phyloP scores from a whole-genome alignment of 371 early-diverging fungal genomes.

The Mucor saturninus region DNA sequence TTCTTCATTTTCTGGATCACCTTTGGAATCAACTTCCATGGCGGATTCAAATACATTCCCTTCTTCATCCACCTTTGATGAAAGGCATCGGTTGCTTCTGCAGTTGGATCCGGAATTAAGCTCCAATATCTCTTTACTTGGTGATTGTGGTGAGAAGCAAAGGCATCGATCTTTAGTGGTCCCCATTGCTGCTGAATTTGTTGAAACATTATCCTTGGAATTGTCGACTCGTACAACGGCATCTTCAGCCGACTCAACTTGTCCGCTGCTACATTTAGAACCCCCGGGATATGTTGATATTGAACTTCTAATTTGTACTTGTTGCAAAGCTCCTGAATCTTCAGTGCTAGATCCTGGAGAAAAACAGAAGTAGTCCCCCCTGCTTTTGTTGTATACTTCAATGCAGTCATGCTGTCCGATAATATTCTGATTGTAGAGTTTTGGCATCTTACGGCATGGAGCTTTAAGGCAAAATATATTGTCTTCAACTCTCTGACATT shows the following conservation, averaged over 20 bases:
- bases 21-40: slow-evolving; percentile 1
- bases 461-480: slow-evolving; percentile 13
- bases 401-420: slow-evolving; percentile 31
- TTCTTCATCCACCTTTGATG: slow-evolving; percentile 3
- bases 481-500: slow-evolving; percentile 28
- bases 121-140: slow-evolving; percentile 26
- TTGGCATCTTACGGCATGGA: slow-evolving; percentile 7
- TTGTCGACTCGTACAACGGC: slow-evolving; percentile 18
- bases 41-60: neutral
- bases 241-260: slow-evolving; percentile 12
- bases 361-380: slow-evolving; percentile 21
- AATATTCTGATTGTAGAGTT: neutral
- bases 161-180: slow-evolving; percentile 32
- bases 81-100: neutral
- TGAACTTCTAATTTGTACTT: slow-evolving; percentile 1
- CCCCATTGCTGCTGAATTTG: slow-evolving; percentile 11
- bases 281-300: slow-evolving; percentile 26
- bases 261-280: slow-evolving; percentile 21
- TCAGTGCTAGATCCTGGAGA: slow-evolving; percentile 22
- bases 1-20: slow-evolving; percentile 16
- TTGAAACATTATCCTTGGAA: slow-evolving; percentile 7
- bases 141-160: slow-evolving; percentile 30
- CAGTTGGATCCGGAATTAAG: slow-evolving; percentile 24
- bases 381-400: slow-evolving; percentile 26
- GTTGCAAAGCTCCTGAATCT: slow-evolving; percentile 23